Evolutionary conservation across 306 rosid species (phyloP), one percentile per base, ranked within the genome.

Genomic region (Corylus heterophylla): DNA sequence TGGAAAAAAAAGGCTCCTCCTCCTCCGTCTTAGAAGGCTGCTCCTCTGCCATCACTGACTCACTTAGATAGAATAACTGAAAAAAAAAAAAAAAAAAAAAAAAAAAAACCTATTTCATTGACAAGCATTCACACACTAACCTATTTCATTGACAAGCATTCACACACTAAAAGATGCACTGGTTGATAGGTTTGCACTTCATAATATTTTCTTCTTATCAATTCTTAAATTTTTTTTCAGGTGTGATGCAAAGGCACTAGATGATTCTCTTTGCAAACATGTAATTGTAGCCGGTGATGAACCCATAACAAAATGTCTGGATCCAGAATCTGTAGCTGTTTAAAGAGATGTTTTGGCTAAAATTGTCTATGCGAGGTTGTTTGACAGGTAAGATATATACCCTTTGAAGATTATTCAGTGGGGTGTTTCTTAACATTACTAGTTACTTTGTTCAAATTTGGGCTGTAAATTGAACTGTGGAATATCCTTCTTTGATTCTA

Each of bases 251-350:
- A 90, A 91, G 87, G 93, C 92, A 58, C 88, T 96, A 50, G 99
- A 96, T 89, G 92, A 93, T 87, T 93, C 99, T 86, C 98, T 96
- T 64, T 96, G 99, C 93, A 90, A 96, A 87, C 99, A 97, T 54
- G 91, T 93, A 42, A 96, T 96, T 74, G 96, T 93, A 73, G 93
- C 99, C 44, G 97, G 98, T 54, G 98, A 91, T 78, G 99, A 96
- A 85, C 90, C 91, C 8, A 96, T 96, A 80, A 88, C 95, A 51
- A 96, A 96, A 86, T 88, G 93, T 82, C 85, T 93, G 81, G 99
- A 96, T 90, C 99, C 98, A 51, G 92, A 87, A 61, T 75, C 99
- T 79, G 99, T 98, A 82, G 93, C 83, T 50, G 80, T 92, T 69
- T 91, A 96, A 82, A 88, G 99, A 87, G 98, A 96, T 86, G 96